Evolutionary conservation across 2,329 filamentous ascomycete species (phyloP), one percentile per base, ranked within the genome.

Genomic region (Clonostachys byssicola): DNA sequence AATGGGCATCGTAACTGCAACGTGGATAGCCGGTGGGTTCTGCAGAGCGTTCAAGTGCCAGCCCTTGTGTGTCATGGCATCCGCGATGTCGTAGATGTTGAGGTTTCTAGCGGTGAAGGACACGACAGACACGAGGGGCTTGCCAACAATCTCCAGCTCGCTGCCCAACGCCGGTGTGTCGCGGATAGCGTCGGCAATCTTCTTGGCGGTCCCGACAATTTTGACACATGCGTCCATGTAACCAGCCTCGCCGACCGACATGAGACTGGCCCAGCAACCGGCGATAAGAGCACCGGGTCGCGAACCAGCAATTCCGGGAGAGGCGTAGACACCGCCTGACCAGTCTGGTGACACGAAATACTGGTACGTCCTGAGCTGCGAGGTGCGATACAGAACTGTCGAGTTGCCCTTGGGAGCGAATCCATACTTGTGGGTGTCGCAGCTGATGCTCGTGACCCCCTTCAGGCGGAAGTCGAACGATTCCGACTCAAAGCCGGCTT

Each of bases 341-440:
- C 94, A 99, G 69, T 95, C 89, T 7, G 94, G 87, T 34, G 86
- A 89, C 63, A 99, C 86, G 68, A 96, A 99, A 77, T 99, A 99
- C 69, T 99, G 94, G 68, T 96, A 92, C 48, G 83, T 83, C 56
- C 94, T 84, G 54, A 95, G 80, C 42, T 80, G 72, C 34, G 85
- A 79, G 42, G 83, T 88, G 57, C 94, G 89, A 77, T 99, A 99
- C 40, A 99, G 78, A 13, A 96, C 78, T 2, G 91, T 94, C 45
- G 88, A 94, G 77, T 95, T 99, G 56, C 94, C 94, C 73, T 99
- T 99, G 46, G 94, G 94, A 2, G 94, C 94, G 63, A 99, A 99
- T 36, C 94, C 94, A 65, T 99, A 99, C 68, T 99, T 99, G 79
- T 99, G 94, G 4, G 94, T 99, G 65, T 99, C 94, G 66, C 92